Percentiles rank a stretch among this genome's conserved stretches.
phyloP scores from a whole-genome alignment of 1,139 yeast species.

The Sugiyamaella pinicola region DNA sequence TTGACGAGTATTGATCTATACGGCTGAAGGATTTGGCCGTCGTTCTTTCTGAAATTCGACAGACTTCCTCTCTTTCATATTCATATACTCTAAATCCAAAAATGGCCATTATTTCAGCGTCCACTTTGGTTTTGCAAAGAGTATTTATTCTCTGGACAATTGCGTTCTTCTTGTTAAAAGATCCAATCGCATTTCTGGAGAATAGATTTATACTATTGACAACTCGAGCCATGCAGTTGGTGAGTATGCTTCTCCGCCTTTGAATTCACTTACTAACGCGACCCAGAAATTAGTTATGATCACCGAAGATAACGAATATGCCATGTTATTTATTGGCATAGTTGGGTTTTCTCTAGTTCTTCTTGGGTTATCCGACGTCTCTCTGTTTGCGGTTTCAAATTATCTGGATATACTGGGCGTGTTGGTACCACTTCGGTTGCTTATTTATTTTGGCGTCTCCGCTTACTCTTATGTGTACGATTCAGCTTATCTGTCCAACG shows the following conservation, averaged over 20 bases:
- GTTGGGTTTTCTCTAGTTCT: slow-evolving; percentile 47
- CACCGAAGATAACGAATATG: slow-evolving; percentile 3
- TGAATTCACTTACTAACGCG: slow-evolving; percentile 32
- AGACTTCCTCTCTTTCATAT: not conserved
- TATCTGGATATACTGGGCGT: slow-evolving; percentile 59
- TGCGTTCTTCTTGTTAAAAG: slow-evolving; percentile 46
- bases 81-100: no score
- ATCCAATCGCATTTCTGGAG: slow-evolving; percentile 32
- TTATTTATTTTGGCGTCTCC: slow-evolving; percentile 55
- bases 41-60: not conserved
- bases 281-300: not conserved
- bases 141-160: slow-evolving; percentile 49
- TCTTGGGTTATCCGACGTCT: slow-evolving; percentile 39
- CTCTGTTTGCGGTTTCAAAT: slow-evolving; percentile 33
- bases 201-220: slow-evolving; percentile 48
- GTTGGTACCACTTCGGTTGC: slow-evolving; percentile 67
- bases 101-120: slow-evolving; percentile 36
- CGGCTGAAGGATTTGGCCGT: slow-evolving; percentile 7
- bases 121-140: slow-evolving; percentile 42
- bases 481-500: slow-evolving; percentile 48
- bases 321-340: slow-evolving; percentile 44
- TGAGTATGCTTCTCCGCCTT: slow-evolving; percentile 30
- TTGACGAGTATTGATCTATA: no score
- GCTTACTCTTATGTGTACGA: slow-evolving; percentile 46
- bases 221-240: slow-evolving; percentile 58